Percentiles rank a stretch among this genome's conserved stretches.
phyloP scores from a whole-genome alignment of 2,329 filamentous ascomycete species.

The Hymenoscyphus linearis region DNA sequence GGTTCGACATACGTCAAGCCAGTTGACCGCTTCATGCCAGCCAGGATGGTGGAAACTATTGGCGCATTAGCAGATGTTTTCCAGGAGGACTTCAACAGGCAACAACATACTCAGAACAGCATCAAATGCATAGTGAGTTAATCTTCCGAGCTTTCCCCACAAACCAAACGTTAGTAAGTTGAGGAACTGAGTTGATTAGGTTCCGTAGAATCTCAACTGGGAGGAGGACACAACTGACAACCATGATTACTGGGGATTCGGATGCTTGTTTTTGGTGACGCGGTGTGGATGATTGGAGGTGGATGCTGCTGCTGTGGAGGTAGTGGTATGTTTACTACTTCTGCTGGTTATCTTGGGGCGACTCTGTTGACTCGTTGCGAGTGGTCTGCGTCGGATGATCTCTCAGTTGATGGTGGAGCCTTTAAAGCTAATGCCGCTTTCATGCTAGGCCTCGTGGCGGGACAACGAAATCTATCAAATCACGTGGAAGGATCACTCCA shows the following conservation, averaged over 20 bases:
- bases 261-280: background rate
- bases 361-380: background rate
- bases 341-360: background rate
- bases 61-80: slow-evolving; percentile 19
- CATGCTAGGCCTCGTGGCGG: background rate
- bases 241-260: slow-evolving; percentile 32
- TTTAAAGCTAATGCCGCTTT: background rate
- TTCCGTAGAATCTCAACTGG: slow-evolving; percentile 31
- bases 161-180: slow-evolving; percentile 64
- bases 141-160: slow-evolving; percentile 77
- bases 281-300: background rate
- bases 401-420: background rate
- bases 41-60: slow-evolving; percentile 91
- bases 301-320: background rate
- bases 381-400: background rate
- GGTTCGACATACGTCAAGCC: slow-evolving; percentile 81
- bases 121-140: slow-evolving; percentile 95
- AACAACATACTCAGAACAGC: slow-evolving; percentile 73
- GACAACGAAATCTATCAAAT: background rate
- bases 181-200: slow-evolving; percentile 49
- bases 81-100: slow-evolving; percentile 5
- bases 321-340: background rate
- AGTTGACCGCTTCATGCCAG: slow-evolving; percentile 94
- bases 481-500: background rate
- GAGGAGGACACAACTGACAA: slow-evolving; percentile 32